Evolutionary conservation across 345 rosid species (phyloP), one percentile per base, ranked within the genome.

Genomic region (Trapa bicornis): DNA sequence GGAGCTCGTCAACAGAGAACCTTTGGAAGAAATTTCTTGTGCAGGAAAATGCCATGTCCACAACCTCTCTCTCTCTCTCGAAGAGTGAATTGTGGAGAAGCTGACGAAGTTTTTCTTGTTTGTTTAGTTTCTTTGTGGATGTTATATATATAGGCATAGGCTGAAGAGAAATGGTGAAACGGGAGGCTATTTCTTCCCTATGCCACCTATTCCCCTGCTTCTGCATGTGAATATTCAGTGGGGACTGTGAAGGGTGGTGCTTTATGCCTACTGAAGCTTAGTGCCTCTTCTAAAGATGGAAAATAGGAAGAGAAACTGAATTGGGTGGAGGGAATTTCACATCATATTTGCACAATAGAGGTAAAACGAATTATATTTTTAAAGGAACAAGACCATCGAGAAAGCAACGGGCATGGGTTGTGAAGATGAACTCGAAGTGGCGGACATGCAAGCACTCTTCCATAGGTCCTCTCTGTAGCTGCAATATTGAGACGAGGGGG

Each of bases 1-100:
- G 87, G 69, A 78, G 81, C 63, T 83, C 97, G 14, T 88, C 97
- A 0, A 71, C 74, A 57, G 91, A 93, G 79, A 93, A 93, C 68
- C 98, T 81, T 58, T 75, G 80, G 73, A 90, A 82, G 96, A 93
- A 90, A 68, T 71, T 83, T 79, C 78, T 79, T 39, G 80, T 70
- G 58, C 86, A 53, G 71, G 86, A 77, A 61, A 81, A 68, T 1
- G 89, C 70, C 98, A 93, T 93, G 17, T 73, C 65, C 74, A 39
- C 63, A 62, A 61, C 54, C 43, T 68, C 67, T 41, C 43, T 41
- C 42, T 39, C 43, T 41, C 43, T 66, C 14, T 50, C 10, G 3
- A 13, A 35, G 54, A 32, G 33, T 61, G 74, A 56, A 43, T 65
- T 65, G 39, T 69, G 53, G 37, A 37, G 74, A 48, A 65, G 60